Evolutionary conservation across 1,139 yeast species (phyloP).

Genomic region (Yamadazyma siamensis): DNA sequence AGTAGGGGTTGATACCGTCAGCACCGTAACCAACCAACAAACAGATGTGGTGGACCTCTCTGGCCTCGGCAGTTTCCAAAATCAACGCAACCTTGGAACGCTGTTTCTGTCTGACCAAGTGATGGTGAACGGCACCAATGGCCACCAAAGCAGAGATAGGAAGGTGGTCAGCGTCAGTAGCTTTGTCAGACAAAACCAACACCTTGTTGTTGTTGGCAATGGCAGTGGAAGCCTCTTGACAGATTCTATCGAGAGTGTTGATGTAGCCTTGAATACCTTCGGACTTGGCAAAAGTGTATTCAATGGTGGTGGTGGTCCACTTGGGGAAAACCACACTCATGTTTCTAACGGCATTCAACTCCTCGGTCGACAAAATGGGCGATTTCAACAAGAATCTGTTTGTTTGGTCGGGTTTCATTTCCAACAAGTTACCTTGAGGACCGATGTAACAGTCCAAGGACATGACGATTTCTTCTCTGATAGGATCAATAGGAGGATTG

Average conservation of each 20-base stretch:
- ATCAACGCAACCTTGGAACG: constrained; percentile 92
- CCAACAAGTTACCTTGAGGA: constrained; percentile 93
- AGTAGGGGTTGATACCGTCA: constrained; percentile 91
- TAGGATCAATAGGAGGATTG: constrained; percentile 98
- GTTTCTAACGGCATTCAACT: constrained; percentile 69
- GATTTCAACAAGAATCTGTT: constrained; percentile 79
- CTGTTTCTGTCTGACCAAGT: constrained; percentile 90
- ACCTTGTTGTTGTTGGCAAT: constrained; percentile 74
- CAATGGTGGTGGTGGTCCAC: constrained; percentile 82
- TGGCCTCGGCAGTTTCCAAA: constrained; percentile 93
- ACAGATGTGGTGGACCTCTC: constrained; percentile 96
- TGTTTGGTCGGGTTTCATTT: constrained; percentile 90
- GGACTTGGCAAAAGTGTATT: constrained; percentile 80
- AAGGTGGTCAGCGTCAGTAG: constrained; percentile 57
- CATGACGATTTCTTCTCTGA: constrained; percentile 96
- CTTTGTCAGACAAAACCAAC: constrained; percentile 72
- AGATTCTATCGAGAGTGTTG: constrained; percentile 79
- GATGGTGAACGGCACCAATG: constrained; percentile 97
- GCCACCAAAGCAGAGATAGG: constrained; percentile 90
- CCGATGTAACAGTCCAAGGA: constrained; percentile 95
- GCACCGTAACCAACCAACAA: constrained; percentile 96
- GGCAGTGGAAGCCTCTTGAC: constrained; percentile 84
- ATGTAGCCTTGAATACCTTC: constrained; percentile 88
- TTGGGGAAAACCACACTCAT: constrained; percentile 75
- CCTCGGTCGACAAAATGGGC: constrained; percentile 74